A percentile compares a stretch with the other conserved stretches of the same genome.
Evolutionary conservation across 106 monocot genomes (phyloP).

Genomic region (Dendrobium huoshanense): DNA sequence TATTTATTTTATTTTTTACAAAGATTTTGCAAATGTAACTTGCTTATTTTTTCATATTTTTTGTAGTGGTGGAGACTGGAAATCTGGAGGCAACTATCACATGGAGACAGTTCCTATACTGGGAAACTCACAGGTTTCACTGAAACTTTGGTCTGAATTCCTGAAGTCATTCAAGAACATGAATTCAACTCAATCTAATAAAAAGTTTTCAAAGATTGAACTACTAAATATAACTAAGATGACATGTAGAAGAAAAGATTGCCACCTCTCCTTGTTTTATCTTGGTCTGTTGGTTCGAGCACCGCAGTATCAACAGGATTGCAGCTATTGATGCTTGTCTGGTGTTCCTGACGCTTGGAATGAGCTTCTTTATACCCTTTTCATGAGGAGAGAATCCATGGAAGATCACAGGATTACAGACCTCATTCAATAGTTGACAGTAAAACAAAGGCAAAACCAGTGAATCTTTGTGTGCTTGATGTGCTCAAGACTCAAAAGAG

Average conservation of each 20-base stretch:
- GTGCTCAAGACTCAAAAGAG: background rate
- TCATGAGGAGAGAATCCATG: slow-evolving; percentile 5
- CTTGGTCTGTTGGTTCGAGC: slow-evolving; percentile 21
- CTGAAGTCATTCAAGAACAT: slow-evolving; percentile 26
- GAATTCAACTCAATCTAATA: background rate
- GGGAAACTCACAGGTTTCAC: slow-evolving; percentile 7
- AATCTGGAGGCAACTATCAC: slow-evolving; percentile 39
- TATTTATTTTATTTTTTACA: no score
- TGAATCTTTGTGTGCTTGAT: background rate
- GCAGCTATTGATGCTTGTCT: slow-evolving; percentile 52
- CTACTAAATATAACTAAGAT: slow-evolving; percentile 33
- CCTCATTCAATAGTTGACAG: background rate
- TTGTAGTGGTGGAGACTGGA: slow-evolving; percentile 40
- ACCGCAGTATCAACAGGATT: slow-evolving; percentile 34
- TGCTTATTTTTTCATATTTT: background rate
- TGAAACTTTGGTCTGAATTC: slow-evolving; percentile 28
- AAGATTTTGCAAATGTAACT: no score
- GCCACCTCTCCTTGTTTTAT: slow-evolving; percentile 37
- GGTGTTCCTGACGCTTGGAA: slow-evolving; percentile 49
- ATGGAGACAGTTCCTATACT: slow-evolving; percentile 27
- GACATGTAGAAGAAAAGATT: slow-evolving; percentile 34
- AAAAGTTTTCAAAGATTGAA: slow-evolving; percentile 1
- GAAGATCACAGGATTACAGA: no score
- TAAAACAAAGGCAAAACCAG: background rate
- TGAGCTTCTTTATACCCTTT: slow-evolving; percentile 31